Percentiles rank a stretch among this genome's conserved stretches.
Conservation (phyloP, 179 eudicot species). For the Gypsophila paniculata region DNA sequence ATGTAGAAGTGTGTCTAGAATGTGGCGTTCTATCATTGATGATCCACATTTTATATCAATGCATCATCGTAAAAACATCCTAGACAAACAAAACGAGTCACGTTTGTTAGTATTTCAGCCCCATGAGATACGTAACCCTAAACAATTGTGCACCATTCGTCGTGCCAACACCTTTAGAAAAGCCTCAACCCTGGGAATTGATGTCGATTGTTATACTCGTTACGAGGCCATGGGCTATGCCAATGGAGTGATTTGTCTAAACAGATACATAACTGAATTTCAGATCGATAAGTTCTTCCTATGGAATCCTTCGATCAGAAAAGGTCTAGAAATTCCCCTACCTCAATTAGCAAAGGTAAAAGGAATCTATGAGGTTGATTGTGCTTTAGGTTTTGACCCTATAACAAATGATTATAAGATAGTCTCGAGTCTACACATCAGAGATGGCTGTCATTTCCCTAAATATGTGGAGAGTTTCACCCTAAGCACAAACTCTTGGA, state of each 20-base stretch:
- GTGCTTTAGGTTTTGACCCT: conserved; percentile 23
- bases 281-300: conserved; percentile 10
- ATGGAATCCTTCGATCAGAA: conserved; percentile 27
- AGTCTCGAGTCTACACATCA: conserved; percentile 8
- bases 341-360: neutral
- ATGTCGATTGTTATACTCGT: conserved; percentile 1
- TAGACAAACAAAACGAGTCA: conserved; percentile 11
- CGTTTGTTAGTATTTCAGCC: conserved; percentile 18
- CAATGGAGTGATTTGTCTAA: conserved; percentile 20
- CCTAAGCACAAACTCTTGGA: conserved; percentile 19
- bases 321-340: conserved; percentile 5
- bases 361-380: neutral
- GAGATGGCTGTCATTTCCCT: neutral
- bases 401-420: conserved; percentile 22
- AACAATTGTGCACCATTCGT: conserved; percentile 19
- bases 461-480: conserved; percentile 15
- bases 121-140: neutral
- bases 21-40: conserved; percentile 23
- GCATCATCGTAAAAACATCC: neutral
- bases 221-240: conserved; percentile 14
- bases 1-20: conserved; percentile 19
- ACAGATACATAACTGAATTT: neutral
- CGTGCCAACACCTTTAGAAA: conserved; percentile 16
- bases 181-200: neutral
- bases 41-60: conserved; percentile 10